phyloP scores from a whole-genome alignment of 768 basidiomycete species.

The Glaciozyma martinii region DNA sequence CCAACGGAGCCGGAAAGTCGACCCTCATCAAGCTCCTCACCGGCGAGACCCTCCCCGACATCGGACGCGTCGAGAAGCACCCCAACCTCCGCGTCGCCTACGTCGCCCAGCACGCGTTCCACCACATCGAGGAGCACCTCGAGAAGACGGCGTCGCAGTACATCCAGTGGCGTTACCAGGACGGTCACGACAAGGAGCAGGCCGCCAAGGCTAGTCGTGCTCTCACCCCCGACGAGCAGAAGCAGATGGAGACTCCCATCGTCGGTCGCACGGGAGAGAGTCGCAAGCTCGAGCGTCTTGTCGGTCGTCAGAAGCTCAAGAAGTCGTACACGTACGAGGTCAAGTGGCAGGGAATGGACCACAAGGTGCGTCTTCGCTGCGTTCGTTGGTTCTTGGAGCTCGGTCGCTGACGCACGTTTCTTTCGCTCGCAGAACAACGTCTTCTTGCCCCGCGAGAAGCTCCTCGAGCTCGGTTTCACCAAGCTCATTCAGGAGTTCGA shows the following conservation, averaged over 20 bases:
- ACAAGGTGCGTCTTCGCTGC: conserved; percentile 32
- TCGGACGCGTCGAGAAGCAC: conserved; percentile 87
- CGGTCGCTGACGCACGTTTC: conserved; percentile 44
- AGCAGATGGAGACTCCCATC: conserved; percentile 70
- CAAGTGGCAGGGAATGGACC: conserved; percentile 43
- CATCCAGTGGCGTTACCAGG: conserved; percentile 98
- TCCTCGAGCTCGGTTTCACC: conserved; percentile 73
- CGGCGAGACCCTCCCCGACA: conserved; percentile 83
- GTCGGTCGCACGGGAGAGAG: conserved; percentile 82
- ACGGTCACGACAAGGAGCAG: conserved; percentile 91
- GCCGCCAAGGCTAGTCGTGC: conserved; percentile 83
- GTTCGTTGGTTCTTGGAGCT: neutral
- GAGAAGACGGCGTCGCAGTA: conserved; percentile 95
- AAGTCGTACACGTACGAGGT: conserved; percentile 85
- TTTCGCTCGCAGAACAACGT: conserved; percentile 71
- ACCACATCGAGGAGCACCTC: conserved; percentile 83
- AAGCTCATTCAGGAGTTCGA: conserved; percentile 92
- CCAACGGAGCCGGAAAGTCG: conserved; percentile 93
- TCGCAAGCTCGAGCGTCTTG: conserved; percentile 74
- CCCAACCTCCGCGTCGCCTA: conserved; percentile 89
- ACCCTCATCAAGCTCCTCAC: conserved; percentile 91
- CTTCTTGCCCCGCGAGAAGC: conserved; percentile 80
- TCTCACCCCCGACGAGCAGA: conserved; percentile 78
- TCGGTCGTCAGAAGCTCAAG: conserved; percentile 96
- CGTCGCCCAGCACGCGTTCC: conserved; percentile 95